Evolutionary conservation across 495 filamentous ascomycete species (phyloP).

Genomic region (Hamigera avellanea): DNA sequence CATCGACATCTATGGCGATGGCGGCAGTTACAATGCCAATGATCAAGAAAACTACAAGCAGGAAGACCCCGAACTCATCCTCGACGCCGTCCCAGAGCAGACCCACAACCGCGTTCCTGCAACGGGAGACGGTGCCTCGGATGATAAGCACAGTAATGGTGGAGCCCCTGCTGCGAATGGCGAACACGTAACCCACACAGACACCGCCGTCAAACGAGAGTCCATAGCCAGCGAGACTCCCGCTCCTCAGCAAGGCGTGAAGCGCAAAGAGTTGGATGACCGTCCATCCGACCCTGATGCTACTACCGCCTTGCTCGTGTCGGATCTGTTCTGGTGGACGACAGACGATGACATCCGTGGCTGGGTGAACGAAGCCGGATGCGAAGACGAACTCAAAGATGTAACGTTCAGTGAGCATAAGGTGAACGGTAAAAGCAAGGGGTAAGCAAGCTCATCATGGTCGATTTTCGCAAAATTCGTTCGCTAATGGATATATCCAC

Average conservation of each 20-base stretch:
- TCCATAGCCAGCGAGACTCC: slow-evolving; percentile 9
- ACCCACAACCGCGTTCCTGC: slow-evolving; percentile 12
- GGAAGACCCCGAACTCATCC: slow-evolving; percentile 31
- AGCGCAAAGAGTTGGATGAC: slow-evolving; percentile 68
- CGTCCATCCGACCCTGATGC: slow-evolving; percentile 71
- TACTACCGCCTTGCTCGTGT: slow-evolving; percentile 70
- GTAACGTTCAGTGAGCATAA: slow-evolving; percentile 97
- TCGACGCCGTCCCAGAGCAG: slow-evolving; percentile 16
- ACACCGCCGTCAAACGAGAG: slow-evolving; percentile 7
- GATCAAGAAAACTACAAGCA: slow-evolving; percentile 40
- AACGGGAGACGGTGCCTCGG: slow-evolving; percentile 7
- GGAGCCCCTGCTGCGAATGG: slow-evolving; percentile 11
- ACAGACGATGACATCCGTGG: slow-evolving; percentile 91
- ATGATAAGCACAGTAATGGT: slow-evolving; percentile 10
- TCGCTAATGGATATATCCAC: slow-evolving; percentile 5
- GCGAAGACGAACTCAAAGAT: slow-evolving; percentile 78
- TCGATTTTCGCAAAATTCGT: no score
- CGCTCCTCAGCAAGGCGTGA: slow-evolving; percentile 51
- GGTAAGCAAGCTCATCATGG: slow-evolving; percentile 45
- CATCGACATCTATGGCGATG: slow-evolving; percentile 94
- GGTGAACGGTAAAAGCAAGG: slow-evolving; percentile 96
- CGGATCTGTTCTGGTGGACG: slow-evolving; percentile 91
- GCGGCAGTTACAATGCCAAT: slow-evolving; percentile 37
- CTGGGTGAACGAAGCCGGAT: slow-evolving; percentile 65
- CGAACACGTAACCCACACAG: slow-evolving; percentile 11